A percentile compares a stretch with the other conserved stretches of the same genome.
Conservation (phyloP, 2,329 filamentous ascomycete species). For the Ophiosphaerella herpotricha region DNA sequence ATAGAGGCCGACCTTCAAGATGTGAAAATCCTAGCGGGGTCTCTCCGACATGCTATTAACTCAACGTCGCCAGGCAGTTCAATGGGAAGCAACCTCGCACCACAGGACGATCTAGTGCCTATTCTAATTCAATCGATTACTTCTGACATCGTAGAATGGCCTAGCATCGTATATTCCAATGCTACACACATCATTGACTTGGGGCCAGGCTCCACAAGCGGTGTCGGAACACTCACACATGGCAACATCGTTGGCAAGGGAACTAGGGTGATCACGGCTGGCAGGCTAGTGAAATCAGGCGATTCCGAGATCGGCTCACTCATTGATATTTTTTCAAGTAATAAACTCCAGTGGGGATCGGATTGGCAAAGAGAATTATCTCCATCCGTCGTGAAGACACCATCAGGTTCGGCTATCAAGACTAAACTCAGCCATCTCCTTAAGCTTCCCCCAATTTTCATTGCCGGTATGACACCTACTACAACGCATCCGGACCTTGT, state of each 20-base stretch:
- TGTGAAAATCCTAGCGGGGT: too few relatives aligned
- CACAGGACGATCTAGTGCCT: neutral
- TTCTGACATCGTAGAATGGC: slow-evolving; percentile 24
- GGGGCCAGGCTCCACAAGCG: slow-evolving; percentile 24
- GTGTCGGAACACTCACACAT: slow-evolving; percentile 21
- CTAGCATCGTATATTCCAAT: slow-evolving; percentile 17
- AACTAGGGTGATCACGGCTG: slow-evolving; percentile 20
- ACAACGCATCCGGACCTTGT: slow-evolving; percentile 93
- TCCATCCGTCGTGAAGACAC: slow-evolving; percentile 10
- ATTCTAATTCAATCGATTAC: slow-evolving; percentile 6
- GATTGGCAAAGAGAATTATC: slow-evolving; percentile 18
- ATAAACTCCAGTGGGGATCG: slow-evolving; percentile 5
- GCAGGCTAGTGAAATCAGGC: slow-evolving; percentile 9
- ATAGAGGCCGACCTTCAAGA: slow-evolving; percentile 11
- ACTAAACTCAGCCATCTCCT: slow-evolving; percentile 77
- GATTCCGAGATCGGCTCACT: neutral
- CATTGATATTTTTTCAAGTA: slow-evolving; percentile 9
- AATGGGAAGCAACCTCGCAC: too few relatives aligned
- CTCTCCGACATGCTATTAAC: too few relatives aligned
- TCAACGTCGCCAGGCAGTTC: too few relatives aligned
- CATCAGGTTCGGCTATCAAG: slow-evolving; percentile 13
- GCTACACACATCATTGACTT: slow-evolving; percentile 25
- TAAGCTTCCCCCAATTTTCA: slow-evolving; percentile 83
- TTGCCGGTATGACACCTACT: slow-evolving; percentile 90
- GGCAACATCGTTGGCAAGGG: slow-evolving; percentile 20